These are phyloP conservation scores for Albugo laibachii DNA, from an alignment of 352 stramenopile species.

Conservation along the genomic window DNA sequence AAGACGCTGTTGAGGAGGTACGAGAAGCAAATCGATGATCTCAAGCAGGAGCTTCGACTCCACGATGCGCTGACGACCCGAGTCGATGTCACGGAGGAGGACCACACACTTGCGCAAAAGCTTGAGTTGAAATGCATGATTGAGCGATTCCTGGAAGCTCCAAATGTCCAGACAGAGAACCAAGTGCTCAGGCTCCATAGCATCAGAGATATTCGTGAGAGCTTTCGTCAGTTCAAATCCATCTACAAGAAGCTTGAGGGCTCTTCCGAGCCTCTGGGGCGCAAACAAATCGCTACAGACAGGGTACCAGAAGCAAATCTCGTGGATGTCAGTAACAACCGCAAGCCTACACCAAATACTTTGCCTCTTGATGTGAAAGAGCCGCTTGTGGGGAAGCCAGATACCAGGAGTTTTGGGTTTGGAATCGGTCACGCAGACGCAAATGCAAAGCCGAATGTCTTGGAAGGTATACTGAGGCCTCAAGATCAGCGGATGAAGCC, in stretches of 20 bases:
- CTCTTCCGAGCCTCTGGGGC: background rate
- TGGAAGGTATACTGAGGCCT: constrained; percentile 10
- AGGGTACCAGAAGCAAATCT: no score
- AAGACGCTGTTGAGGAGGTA: constrained; percentile 74
- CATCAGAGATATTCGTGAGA: constrained; percentile 81
- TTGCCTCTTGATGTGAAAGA: no score
- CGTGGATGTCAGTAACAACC: no score
- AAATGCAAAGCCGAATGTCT: constrained; percentile 14
- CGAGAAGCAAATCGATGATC: constrained; percentile 80
- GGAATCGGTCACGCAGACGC: no score
- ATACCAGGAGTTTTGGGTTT: no score
- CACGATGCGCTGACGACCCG: constrained; percentile 84
- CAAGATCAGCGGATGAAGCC: background rate
- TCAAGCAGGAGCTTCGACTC: constrained; percentile 88
- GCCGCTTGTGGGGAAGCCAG: no score
- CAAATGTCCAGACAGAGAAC: constrained; percentile 46
- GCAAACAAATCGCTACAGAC: no score
- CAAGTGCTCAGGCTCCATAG: constrained; percentile 54
- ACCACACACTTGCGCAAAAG: constrained; percentile 85
- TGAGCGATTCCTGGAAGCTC: constrained; percentile 51
- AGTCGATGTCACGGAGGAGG: constrained; percentile 62
- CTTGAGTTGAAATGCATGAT: constrained; percentile 48
- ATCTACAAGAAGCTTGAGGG: constrained; percentile 44
- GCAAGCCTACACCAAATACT: no score
- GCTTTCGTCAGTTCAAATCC: constrained; percentile 84